phyloP scores from a whole-genome alignment of 768 basidiomycete genomes.

The Kwoniella botswanensis region DNA sequence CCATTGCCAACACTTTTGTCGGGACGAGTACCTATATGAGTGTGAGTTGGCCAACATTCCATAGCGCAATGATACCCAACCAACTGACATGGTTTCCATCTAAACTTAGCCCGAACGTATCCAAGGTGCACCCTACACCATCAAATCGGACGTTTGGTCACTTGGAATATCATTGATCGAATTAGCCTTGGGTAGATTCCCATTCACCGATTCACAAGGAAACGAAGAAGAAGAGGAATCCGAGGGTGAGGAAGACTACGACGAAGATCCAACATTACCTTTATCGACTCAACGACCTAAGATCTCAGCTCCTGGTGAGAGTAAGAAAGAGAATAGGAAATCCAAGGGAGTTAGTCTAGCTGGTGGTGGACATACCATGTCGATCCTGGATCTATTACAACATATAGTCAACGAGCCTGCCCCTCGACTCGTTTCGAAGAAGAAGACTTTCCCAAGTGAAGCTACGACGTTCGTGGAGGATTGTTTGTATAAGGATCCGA shows the following conservation, averaged over 20 bases:
- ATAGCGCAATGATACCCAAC: not conserved
- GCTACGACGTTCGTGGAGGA: slow-evolving; percentile 86
- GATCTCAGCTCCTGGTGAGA: slow-evolving; percentile 63
- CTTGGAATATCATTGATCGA: slow-evolving; percentile 96
- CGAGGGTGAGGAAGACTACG: slow-evolving; percentile 15
- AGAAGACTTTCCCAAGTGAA: slow-evolving; percentile 72
- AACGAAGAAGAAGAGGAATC: slow-evolving; percentile 27
- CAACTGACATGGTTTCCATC: not conserved
- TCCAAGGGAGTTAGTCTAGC: slow-evolving; percentile 90
- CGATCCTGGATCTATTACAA: slow-evolving; percentile 92
- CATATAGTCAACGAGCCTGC: slow-evolving; percentile 99
- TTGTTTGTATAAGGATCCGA: slow-evolving; percentile 89
- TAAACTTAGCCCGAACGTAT: slow-evolving; percentile 83
- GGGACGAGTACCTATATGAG: slow-evolving; percentile 99
- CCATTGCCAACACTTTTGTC: slow-evolving; percentile 98
- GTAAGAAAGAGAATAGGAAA: slow-evolving; percentile 66
- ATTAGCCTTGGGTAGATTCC: slow-evolving; percentile 94
- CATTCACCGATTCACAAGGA: slow-evolving; percentile 69
- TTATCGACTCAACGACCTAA: slow-evolving; percentile 49
- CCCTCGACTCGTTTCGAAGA: slow-evolving; percentile 70
- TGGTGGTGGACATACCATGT: slow-evolving; percentile 97
- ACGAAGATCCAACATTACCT: slow-evolving; percentile 49
- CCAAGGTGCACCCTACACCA: slow-evolving; percentile 96
- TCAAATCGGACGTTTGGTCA: slow-evolving; percentile 99
- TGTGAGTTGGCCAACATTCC: slow-evolving; percentile 62